Percentiles rank a stretch among this genome's conserved stretches.
phyloP scores from a whole-genome alignment of 148 eudicot genomes.

The Fagopyrum esculentum region DNA sequence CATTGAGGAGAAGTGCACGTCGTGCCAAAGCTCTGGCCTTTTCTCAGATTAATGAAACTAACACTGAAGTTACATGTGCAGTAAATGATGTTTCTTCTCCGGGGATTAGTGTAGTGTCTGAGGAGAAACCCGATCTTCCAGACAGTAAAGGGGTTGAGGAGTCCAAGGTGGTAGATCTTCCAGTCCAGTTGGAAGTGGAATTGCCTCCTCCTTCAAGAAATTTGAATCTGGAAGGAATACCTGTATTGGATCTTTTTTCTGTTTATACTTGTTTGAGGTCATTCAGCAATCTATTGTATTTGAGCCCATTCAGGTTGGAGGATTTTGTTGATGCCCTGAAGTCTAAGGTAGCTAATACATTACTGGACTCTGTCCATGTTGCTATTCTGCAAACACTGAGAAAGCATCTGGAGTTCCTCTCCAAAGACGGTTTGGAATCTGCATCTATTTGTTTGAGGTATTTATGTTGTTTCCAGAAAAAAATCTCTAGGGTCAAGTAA shows the following conservation, averaged over 20 bases:
- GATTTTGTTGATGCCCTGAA: conserved; percentile 70
- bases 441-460: conserved; percentile 88
- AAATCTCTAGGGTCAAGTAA: conserved; percentile 9
- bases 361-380: conserved; percentile 78
- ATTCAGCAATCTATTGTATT: conserved; percentile 67
- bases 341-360: conserved; percentile 40
- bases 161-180: conserved; percentile 21
- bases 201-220: conserved; percentile 71
- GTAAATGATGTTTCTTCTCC: conserved; percentile 32
- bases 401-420: conserved; percentile 63
- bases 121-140: conserved; percentile 28
- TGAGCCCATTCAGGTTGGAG: conserved; percentile 88
- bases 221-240: conserved; percentile 52
- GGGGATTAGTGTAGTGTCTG: conserved; percentile 33
- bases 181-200: conserved; percentile 48
- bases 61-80: conserved; percentile 19
- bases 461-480: conserved; percentile 6
- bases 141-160: conserved; percentile 30
- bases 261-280: conserved; percentile 87
- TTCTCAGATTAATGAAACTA: conserved; percentile 21
- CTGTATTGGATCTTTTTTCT: conserved; percentile 60
- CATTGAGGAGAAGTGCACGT: conserved; percentile 76
- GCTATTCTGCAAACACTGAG: conserved; percentile 67
- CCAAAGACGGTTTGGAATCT: conserved; percentile 51
- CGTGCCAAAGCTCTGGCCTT: conserved; percentile 37